These are phyloP conservation scores for Yarrowia sp. DNA, from an alignment of 805 yeast genomes.

Conservation along the genomic window DNA sequence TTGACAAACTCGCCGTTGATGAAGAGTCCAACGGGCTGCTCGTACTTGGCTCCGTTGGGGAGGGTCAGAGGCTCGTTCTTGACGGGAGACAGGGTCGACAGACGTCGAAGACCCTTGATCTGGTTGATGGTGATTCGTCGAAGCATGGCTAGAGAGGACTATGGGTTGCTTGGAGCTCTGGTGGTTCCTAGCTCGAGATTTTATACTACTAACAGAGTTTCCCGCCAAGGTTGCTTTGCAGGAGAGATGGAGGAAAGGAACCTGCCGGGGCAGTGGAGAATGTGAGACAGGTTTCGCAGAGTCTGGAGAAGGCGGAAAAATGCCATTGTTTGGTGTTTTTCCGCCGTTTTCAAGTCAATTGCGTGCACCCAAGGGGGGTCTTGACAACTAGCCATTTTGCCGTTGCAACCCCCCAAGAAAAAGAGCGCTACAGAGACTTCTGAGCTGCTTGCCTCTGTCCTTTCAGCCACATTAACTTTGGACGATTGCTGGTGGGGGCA, in stretches of 20 bases:
- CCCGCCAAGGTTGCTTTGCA: slow-evolving; percentile 24
- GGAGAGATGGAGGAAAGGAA: slow-evolving; percentile 10
- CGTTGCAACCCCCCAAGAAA: not conserved
- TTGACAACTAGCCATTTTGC: not conserved
- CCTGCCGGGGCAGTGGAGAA: slow-evolving; percentile 19
- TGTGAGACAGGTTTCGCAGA: not conserved
- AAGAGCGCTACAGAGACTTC: not conserved
- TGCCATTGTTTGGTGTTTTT: not conserved
- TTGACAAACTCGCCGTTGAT: slow-evolving; percentile 76
- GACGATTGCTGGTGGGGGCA: not conserved
- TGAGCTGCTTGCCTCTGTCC: not conserved
- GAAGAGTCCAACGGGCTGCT: slow-evolving; percentile 85
- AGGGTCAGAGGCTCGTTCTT: slow-evolving; percentile 38
- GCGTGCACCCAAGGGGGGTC: not conserved
- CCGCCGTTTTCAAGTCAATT: not conserved
- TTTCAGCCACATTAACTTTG: not conserved
- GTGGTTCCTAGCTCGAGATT: not conserved
- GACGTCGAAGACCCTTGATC: slow-evolving; percentile 21
- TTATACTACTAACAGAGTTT: slow-evolving; percentile 17
- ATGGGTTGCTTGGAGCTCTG: not conserved
- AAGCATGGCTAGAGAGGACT: not conserved
- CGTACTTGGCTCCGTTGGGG: slow-evolving; percentile 63
- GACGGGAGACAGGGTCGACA: slow-evolving; percentile 16
- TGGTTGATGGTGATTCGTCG: slow-evolving; percentile 23
- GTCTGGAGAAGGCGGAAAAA: not conserved